Conservation (phyloP, 805 yeast genomes). For the Suhomyces vadensis region DNA sequence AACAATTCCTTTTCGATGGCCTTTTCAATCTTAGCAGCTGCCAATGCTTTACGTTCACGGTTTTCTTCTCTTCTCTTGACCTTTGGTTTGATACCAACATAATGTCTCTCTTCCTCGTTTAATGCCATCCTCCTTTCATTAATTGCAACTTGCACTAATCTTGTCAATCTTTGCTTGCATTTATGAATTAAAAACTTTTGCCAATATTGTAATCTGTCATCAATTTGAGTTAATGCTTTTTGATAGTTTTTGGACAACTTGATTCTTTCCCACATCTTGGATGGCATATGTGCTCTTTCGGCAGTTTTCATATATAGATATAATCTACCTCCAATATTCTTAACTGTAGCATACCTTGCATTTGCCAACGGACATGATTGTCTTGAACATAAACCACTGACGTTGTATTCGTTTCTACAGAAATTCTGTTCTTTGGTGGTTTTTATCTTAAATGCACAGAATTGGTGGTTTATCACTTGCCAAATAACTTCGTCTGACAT, state of each 20-base stretch:
- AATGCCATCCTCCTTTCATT: conserved; percentile 92
- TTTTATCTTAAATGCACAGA: conserved; percentile 90
- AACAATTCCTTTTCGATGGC: conserved; percentile 94
- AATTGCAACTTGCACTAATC: conserved; percentile 92
- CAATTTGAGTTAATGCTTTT: conserved; percentile 85
- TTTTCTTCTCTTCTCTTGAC: conserved; percentile 92
- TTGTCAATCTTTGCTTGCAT: conserved; percentile 93
- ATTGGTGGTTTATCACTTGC: conserved; percentile 95
- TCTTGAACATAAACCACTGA: conserved; percentile 88
- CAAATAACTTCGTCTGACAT: conserved; percentile 86
- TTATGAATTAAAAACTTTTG: conserved; percentile 86
- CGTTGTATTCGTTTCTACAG: conserved; percentile 95
- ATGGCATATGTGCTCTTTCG: conserved; percentile 95
- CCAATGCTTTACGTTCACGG: conserved; percentile 93
- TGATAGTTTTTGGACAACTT: conserved; percentile 85
- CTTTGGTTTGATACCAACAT: conserved; percentile 90
- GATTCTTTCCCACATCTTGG: conserved; percentile 92
- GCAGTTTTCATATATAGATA: conserved; percentile 95
- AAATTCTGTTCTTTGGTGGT: conserved; percentile 88
- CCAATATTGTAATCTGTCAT: conserved; percentile 88
- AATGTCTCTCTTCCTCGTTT: conserved; percentile 88
- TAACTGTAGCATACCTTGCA: conserved; percentile 85
- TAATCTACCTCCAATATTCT: conserved; percentile 73
- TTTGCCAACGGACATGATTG: conserved; percentile 97
- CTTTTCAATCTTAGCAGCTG: conserved; percentile 95